A percentile compares a stretch with the other conserved stretches of the same genome.
phyloP scores from a whole-genome alignment of 2,329 filamentous ascomycete species.

The Tolypocladium pustulatum region DNA sequence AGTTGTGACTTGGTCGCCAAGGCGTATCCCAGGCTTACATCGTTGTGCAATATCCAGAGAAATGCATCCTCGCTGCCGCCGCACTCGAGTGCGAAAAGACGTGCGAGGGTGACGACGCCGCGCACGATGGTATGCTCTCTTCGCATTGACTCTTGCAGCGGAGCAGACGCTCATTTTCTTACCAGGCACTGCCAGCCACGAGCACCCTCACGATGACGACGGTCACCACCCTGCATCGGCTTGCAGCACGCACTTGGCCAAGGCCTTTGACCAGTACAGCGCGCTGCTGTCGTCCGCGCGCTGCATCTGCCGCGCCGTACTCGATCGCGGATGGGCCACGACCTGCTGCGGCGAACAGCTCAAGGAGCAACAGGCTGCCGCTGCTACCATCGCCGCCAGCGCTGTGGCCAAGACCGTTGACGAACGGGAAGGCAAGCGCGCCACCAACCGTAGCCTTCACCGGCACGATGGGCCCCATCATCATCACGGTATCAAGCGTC shows the following conservation, averaged over 20 bases:
- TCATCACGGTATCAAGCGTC: slow-evolving; percentile 11
- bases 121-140: slow-evolving; percentile 12
- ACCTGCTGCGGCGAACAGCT: slow-evolving; percentile 15
- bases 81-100: slow-evolving; percentile 18
- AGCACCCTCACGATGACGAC: slow-evolving; percentile 16
- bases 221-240: slow-evolving; percentile 15
- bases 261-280: slow-evolving; percentile 22
- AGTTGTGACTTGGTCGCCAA: not conserved
- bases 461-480: slow-evolving; percentile 7
- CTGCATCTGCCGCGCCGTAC: slow-evolving; percentile 24
- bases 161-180: not conserved
- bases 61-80: slow-evolving; percentile 19
- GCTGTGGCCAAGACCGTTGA: not conserved
- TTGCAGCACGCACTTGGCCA: slow-evolving; percentile 19
- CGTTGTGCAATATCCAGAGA: slow-evolving; percentile 10
- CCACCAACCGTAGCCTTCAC: slow-evolving; percentile 3
- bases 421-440: not conserved
- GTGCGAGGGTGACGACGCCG: slow-evolving; percentile 12
- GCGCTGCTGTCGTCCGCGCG: slow-evolving; percentile 24
- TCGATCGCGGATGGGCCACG: slow-evolving; percentile 15
- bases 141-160: not conserved
- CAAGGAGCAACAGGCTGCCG: not conserved
- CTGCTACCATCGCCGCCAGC: not conserved
- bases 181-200: slow-evolving; percentile 8
- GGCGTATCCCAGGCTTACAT: not conserved